Conservation (phyloP, 371 early-diverging fungal genomes). For the Blastocladiella emersonii region DNA sequence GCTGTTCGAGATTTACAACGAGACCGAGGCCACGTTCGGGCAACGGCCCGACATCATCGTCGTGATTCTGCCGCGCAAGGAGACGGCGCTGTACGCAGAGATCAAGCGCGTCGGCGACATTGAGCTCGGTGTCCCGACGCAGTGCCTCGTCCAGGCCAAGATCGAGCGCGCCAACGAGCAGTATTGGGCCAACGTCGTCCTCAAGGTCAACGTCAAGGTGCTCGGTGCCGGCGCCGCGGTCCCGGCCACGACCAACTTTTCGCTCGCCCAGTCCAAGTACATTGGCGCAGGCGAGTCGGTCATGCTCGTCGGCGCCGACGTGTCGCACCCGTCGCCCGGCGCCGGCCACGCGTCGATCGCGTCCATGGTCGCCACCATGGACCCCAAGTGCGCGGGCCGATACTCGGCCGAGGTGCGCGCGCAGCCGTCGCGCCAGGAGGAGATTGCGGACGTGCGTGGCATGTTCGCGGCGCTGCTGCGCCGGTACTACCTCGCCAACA, state of each 20-base stretch:
- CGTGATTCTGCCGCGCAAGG: neutral
- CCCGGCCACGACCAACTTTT: conserved; percentile 10
- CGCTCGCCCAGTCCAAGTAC: conserved; percentile 29
- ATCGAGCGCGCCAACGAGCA: conserved; percentile 38
- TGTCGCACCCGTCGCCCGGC: conserved; percentile 70
- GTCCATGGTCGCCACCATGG: conserved; percentile 69
- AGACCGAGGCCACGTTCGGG: conserved; percentile 37
- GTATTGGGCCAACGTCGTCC: conserved; percentile 50
- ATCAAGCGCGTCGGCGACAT: conserved; percentile 91
- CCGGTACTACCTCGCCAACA: neutral
- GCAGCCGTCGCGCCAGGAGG: neutral
- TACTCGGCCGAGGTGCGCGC: conserved; percentile 4
- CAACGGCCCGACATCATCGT: neutral
- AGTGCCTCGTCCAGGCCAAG: conserved; percentile 49
- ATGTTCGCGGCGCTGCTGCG: neutral
- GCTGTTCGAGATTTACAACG: conserved; percentile 57
- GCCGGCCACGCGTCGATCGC: conserved; percentile 69
- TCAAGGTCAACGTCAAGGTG: conserved; percentile 36
- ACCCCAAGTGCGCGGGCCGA: neutral
- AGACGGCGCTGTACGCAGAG: conserved; percentile 63
- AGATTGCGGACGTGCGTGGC: conserved; percentile 1
- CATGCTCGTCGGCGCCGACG: conserved; percentile 92
- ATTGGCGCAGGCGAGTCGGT: conserved; percentile 60
- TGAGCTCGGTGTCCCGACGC: conserved; percentile 74
- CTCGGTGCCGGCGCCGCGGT: no score